These are phyloP conservation scores for Fusarium denticulatum DNA, from an alignment of 2,329 filamentous ascomycete genomes.

Conservation along the genomic window DNA sequence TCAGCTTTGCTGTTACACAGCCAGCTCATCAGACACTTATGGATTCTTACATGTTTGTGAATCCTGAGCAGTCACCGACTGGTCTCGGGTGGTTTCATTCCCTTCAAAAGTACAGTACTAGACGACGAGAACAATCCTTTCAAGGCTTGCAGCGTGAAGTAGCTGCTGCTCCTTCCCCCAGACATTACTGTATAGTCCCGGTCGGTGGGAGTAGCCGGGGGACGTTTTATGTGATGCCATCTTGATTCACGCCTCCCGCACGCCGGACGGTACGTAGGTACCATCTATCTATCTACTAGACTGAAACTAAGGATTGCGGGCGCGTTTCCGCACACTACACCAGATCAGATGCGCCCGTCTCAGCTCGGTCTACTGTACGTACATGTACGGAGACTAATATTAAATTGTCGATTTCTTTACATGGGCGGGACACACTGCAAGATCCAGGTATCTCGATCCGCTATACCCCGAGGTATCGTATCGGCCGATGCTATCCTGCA, in stretches of 20 bases:
- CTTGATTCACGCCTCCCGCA: neutral
- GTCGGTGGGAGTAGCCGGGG: neutral
- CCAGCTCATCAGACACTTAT: constrained; percentile 41
- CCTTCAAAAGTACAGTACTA: neutral
- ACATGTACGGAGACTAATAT: neutral
- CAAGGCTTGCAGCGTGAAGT: constrained; percentile 2
- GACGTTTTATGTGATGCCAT: neutral
- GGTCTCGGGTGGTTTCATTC: neutral
- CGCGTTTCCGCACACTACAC: constrained; percentile 7
- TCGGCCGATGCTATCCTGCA: constrained; percentile 22
- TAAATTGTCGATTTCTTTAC: constrained; percentile 16
- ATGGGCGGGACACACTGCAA: constrained; percentile 21
- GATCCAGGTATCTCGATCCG: constrained; percentile 35
- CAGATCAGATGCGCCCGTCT: constrained; percentile 22
- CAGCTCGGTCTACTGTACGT: neutral
- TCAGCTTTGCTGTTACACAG: constrained; percentile 38
- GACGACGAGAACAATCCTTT: constrained; percentile 5
- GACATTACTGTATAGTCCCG: neutral
- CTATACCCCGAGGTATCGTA: constrained; percentile 17
- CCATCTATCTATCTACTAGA: neutral
- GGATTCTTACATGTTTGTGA: constrained; percentile 20
- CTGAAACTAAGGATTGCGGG: neutral
- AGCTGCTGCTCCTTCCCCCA: neutral
- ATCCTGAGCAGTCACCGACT: constrained; percentile 9
- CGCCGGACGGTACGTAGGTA: neutral